phyloP scores from a whole-genome alignment of 495 filamentous ascomycete genomes.

The Neurospora tetraspora region DNA sequence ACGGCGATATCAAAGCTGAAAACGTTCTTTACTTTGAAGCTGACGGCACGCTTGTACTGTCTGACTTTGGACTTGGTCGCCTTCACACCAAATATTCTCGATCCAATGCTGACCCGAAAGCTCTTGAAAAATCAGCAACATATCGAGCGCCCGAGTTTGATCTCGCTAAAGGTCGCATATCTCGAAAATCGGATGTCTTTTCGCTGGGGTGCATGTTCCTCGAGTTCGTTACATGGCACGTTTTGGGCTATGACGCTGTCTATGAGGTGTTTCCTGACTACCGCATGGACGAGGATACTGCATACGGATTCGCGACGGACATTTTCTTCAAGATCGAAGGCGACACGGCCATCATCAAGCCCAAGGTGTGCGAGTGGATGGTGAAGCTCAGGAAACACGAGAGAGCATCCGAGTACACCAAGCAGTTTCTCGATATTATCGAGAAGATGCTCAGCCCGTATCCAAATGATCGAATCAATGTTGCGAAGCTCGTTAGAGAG shows the following conservation, averaged over 20 bases:
- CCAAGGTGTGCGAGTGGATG: background rate
- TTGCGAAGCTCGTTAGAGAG: background rate
- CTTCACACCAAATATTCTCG: background rate
- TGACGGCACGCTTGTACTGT: background rate
- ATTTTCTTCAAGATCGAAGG: background rate
- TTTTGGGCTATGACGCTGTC: background rate
- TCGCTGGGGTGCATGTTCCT: slow-evolving; percentile 4
- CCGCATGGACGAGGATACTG: background rate
- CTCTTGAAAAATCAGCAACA: background rate
- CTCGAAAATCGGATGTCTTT: slow-evolving; percentile 1
- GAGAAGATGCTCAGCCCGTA: background rate
- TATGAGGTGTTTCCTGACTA: background rate
- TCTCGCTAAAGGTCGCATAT: background rate
- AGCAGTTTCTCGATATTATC: background rate
- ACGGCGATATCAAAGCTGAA: slow-evolving; percentile 1
- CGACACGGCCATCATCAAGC: background rate
- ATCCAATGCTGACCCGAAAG: background rate
- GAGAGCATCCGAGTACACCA: background rate
- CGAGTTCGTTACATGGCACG: slow-evolving; percentile 4
- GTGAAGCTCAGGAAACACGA: background rate
- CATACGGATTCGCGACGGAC: background rate
- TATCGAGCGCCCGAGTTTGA: slow-evolving; percentile 8
- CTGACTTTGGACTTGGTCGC: background rate
- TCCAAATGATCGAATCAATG: background rate
- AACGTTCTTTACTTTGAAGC: background rate